phyloP scores from a whole-genome alignment of 2,329 filamentous ascomycete genomes.

The Claviceps sorghi region DNA sequence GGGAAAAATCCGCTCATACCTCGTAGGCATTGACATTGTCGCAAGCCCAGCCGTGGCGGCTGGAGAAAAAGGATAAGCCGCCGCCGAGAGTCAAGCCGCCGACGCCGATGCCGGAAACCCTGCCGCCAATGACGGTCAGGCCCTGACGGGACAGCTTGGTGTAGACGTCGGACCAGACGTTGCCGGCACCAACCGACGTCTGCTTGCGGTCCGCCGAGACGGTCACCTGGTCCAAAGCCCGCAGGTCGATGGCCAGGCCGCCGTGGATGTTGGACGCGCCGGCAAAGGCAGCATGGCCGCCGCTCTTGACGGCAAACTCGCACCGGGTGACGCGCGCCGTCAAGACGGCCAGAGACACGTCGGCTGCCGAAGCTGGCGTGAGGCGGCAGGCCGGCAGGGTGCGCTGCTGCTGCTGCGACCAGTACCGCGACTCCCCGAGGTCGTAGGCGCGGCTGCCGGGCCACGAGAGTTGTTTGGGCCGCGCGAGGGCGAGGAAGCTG shows the following conservation, averaged over 20 bases:
- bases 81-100: slow-evolving; percentile 14
- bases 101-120: slow-evolving; percentile 11
- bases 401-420: slow-evolving; percentile 12
- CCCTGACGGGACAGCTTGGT: slow-evolving; percentile 6
- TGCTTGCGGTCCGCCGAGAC: slow-evolving; percentile 7
- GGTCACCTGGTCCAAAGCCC: slow-evolving; percentile 11
- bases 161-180: slow-evolving; percentile 12
- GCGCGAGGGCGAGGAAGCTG: slow-evolving; percentile 9
- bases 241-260: slow-evolving; percentile 16
- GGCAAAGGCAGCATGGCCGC: slow-evolving; percentile 18
- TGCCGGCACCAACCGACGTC: slow-evolving; percentile 10
- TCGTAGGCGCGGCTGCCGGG: slow-evolving; percentile 8
- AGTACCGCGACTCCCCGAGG: slow-evolving; percentile 9
- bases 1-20: neutral
- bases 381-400: slow-evolving; percentile 12
- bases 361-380: slow-evolving; percentile 11
- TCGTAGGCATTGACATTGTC: slow-evolving; percentile 10
- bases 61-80: slow-evolving; percentile 12
- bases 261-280: slow-evolving; percentile 15
- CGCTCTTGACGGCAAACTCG: slow-evolving; percentile 19
- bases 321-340: slow-evolving; percentile 13
- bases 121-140: slow-evolving; percentile 12
- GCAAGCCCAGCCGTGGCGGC: slow-evolving; percentile 11
- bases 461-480: slow-evolving; percentile 7
- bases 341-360: slow-evolving; percentile 15